Evolutionary conservation across 306 rosid species (phyloP).

Genomic region (Myrica gale): DNA sequence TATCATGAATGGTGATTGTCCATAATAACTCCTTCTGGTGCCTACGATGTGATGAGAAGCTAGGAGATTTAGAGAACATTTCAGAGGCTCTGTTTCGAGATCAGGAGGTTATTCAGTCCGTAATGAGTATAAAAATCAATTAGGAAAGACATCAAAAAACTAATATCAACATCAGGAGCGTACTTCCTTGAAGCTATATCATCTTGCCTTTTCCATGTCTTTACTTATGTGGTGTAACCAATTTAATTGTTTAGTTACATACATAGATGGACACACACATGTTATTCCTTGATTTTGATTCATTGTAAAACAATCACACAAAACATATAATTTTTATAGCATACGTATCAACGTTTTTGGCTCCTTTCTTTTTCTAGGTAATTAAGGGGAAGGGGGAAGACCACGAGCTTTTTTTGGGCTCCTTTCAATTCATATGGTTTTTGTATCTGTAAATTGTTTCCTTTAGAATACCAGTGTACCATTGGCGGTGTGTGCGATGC

Average conservation of each 20-base stretch:
- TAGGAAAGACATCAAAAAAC: not conserved
- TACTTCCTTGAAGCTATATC: not conserved
- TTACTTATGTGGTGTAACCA: not conserved
- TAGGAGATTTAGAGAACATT: not conserved
- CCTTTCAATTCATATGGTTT: too few species aligned
- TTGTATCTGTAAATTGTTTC: not conserved
- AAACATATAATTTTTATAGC: not conserved
- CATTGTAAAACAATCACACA: not conserved
- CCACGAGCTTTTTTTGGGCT: too few species aligned
- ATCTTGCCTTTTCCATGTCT: not conserved
- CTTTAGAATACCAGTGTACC: slow-evolving; percentile 11
- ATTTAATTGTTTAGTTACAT: not conserved
- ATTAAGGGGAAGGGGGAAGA: too few species aligned
- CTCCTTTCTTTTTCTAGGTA: too few species aligned
- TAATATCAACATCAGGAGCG: not conserved
- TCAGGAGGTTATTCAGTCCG: not conserved
- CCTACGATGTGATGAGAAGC: too few species aligned
- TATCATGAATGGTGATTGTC: not conserved
- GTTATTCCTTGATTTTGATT: slow-evolving; percentile 2
- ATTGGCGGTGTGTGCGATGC: slow-evolving; percentile 71
- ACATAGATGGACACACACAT: not conserved
- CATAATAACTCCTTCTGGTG: not conserved
- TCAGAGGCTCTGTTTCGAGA: not conserved
- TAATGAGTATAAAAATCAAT: not conserved
- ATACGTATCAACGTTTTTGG: too few species aligned